Evolutionary conservation across 768 basidiomycete genomes (phyloP), one percentile per base, ranked within the genome.

Genomic region (Leccinum truebloodii): DNA sequence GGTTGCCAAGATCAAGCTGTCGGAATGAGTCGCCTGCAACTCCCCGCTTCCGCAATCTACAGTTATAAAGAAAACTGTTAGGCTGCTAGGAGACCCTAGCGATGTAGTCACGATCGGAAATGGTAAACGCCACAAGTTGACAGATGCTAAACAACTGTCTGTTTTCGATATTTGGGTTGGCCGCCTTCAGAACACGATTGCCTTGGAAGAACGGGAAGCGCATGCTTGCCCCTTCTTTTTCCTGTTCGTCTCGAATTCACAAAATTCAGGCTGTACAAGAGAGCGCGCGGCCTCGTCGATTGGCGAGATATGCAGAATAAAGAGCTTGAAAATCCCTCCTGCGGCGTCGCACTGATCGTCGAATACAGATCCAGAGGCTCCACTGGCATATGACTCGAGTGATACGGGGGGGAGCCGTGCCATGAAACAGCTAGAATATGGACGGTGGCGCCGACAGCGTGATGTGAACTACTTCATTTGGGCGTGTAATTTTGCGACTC

Each of bases 281-380:
- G 20, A 20, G 44, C 12, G 20, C 44, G 6, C 20, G 20, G 18
- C 9, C 32, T 6, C 54, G 20, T 37, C 53, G 61, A 60, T 57
- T 63, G 61, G 44, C 50, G 59, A 22, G 55, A 65, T 50, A 46
- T 46, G 44, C 12, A 20, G 20, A 46, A 46, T 13, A 9, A 46
- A 56, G 24, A 24, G 44, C 41, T 10, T 54, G 32, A 39, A 46
- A 53, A 53, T 49, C 26, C 12, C 10, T 26, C 63, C 26, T 37
- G 56, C n/a, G 32, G 63, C 52, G 48, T 41, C 22, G 32, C 62
- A 22, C 49, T 63, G 63, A 63, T 59, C 48, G 35, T 61, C 22
- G 14, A 51, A 6, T 1, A 22, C n/a, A 44, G n/a, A 20, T 44
- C 9, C 41, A 41, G 18, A 28, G 55, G n/a, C 26, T 37, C 56